Conservation (phyloP, 345 rosid species). For the Corymbia maculata region DNA sequence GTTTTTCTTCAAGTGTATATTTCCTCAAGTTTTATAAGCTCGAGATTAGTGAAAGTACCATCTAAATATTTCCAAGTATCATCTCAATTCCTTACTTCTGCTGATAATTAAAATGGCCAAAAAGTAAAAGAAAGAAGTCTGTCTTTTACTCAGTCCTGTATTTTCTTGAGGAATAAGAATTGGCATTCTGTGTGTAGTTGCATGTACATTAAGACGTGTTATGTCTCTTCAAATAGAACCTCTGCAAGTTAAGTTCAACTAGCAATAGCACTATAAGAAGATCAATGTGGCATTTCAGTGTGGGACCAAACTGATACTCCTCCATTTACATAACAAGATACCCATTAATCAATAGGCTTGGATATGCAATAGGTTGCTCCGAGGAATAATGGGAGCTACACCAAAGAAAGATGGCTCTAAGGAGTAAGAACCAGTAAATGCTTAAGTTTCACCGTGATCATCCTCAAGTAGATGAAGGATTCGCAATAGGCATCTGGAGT, state of each 20-base stretch:
- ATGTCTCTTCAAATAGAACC: not conserved
- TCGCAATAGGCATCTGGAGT: not conserved
- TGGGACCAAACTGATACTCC: not conserved
- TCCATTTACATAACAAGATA: not conserved
- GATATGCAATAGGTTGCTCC: not conserved
- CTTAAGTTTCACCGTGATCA: not conserved
- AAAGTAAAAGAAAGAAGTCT: not conserved
- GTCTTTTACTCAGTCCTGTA: not conserved
- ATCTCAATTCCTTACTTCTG: no score
- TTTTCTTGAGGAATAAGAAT: no score
- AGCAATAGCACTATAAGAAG: not conserved
- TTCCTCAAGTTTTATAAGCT: not conserved
- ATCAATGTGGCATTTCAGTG: not conserved
- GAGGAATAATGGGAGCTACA: not conserved
- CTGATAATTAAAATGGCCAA: not conserved
- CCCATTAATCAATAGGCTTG: not conserved
- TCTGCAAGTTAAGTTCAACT: not conserved
- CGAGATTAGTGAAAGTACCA: not conserved
- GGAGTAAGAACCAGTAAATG: not conserved
- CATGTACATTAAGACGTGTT: not conserved
- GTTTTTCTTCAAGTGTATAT: not conserved
- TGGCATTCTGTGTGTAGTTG: not conserved
- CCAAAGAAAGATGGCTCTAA: not conserved
- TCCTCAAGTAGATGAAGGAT: not conserved
- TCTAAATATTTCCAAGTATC: not conserved